A percentile compares a stretch with the other conserved stretches of the same genome.
phyloP scores from a whole-genome alignment of 2,329 filamentous ascomycete genomes.

The Aspergillus sp. region DNA sequence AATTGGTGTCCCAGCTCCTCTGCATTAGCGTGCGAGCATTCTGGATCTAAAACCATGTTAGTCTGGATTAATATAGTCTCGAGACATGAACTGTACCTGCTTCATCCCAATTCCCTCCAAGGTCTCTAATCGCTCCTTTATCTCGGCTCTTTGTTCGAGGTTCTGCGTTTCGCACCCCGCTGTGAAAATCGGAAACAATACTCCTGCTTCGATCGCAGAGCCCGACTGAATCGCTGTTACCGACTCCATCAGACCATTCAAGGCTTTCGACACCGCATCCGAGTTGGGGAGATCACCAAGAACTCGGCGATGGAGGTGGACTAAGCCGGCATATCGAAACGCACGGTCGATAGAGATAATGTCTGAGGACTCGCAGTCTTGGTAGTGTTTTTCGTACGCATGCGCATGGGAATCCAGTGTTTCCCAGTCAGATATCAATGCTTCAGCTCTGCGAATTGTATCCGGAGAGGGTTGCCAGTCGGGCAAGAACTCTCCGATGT shows the following conservation, averaged over 20 bases:
- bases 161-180: conserved; percentile 72
- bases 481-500: conserved; percentile 49
- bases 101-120: conserved; percentile 75
- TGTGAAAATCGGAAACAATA: conserved; percentile 79
- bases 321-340: conserved; percentile 75
- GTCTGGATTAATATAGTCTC: not conserved
- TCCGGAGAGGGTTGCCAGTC: conserved; percentile 61
- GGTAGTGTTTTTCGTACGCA: conserved; percentile 41
- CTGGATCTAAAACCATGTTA: conserved; percentile 32
- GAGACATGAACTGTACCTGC: conserved; percentile 55
- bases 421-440: conserved; percentile 62
- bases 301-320: conserved; percentile 74
- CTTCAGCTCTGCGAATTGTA: conserved; percentile 57
- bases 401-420: conserved; percentile 50
- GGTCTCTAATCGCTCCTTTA: conserved; percentile 65
- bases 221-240: conserved; percentile 64
- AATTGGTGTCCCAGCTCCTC: conserved; percentile 37
- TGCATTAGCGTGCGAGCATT: conserved; percentile 43
- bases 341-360: conserved; percentile 70
- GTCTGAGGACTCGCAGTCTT: conserved; percentile 43
- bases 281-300: conserved; percentile 61
- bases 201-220: conserved; percentile 70
- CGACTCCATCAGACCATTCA: conserved; percentile 63
- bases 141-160: conserved; percentile 55
- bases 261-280: conserved; percentile 61